A percentile compares a stretch with the other conserved stretches of the same genome.
Evolutionary conservation across 75 land plant species (phyloP).

Genomic region (Cupressus sempervirens): DNA sequence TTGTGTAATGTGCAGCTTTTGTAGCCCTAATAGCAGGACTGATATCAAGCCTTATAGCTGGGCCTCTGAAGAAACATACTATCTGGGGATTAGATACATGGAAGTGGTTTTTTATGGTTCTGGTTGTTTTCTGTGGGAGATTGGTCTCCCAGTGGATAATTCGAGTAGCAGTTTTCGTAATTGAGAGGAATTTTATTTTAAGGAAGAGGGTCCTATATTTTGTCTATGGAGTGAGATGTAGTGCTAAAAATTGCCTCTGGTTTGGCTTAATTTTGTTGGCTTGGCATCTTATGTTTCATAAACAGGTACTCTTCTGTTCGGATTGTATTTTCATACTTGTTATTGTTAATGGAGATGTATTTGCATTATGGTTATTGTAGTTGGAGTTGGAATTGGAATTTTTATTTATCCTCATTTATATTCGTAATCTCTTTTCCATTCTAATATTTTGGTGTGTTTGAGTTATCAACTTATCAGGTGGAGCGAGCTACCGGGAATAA

Average conservation of each 20-base stretch:
- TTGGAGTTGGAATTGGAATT: background rate
- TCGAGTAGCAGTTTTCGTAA: slow-evolving; percentile 43
- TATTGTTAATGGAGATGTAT: background rate
- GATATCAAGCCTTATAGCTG: slow-evolving; percentile 38
- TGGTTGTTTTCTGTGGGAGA: slow-evolving; percentile 68
- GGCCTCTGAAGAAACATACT: background rate
- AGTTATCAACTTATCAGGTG: too few relatives aligned
- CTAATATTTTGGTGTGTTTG: too few relatives aligned
- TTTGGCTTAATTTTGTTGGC: background rate
- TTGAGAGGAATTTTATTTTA: slow-evolving; percentile 66
- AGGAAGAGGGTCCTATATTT: slow-evolving; percentile 24
- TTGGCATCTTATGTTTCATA: too few relatives aligned
- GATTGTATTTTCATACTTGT: background rate
- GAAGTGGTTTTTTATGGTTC: slow-evolving; percentile 75
- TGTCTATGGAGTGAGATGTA: slow-evolving; percentile 45
- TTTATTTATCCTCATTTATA: background rate
- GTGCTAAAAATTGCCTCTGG: slow-evolving; percentile 21
- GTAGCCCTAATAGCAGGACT: slow-evolving; percentile 35
- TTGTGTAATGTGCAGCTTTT: slow-evolving; percentile 46
- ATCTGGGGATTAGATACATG: slow-evolving; percentile 67
- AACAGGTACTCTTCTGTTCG: too few relatives aligned
- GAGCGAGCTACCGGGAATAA: background rate
- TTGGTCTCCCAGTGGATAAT: slow-evolving; percentile 63
- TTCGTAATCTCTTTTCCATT: too few relatives aligned
- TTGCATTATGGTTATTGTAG: too few relatives aligned